A percentile compares a stretch with the other conserved stretches of the same genome.
These are phyloP conservation scores for Apocynum venetum DNA, from an alignment of 257 asterid species.

Conservation along the genomic window DNA sequence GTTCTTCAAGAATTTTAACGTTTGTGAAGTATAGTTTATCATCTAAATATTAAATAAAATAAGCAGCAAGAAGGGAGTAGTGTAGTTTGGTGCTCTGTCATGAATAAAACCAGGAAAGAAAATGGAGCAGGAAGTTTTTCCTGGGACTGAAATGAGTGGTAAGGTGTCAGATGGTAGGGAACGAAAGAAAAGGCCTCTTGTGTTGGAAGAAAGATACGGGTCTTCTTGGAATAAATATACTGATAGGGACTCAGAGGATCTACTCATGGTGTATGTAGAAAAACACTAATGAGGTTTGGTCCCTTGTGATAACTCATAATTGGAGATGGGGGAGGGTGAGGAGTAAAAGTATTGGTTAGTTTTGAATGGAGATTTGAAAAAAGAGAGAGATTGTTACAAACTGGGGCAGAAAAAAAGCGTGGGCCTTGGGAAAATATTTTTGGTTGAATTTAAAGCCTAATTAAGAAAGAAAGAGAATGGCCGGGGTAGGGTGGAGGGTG, in stretches of 20 bases:
- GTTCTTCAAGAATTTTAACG: neutral
- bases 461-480: slow-evolving; percentile 20
- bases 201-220: slow-evolving; percentile 38
- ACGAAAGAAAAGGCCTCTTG: slow-evolving; percentile 14
- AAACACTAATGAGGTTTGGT: slow-evolving; percentile 32
- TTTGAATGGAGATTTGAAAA: slow-evolving; percentile 39
- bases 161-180: slow-evolving; percentile 52
- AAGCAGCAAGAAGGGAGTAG: too few relatives aligned
- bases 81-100: too few relatives aligned
- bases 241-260: slow-evolving; percentile 51
- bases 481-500: slow-evolving; percentile 10
- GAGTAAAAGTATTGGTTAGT: slow-evolving; percentile 27
- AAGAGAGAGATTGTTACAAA: slow-evolving; percentile 24
- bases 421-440: slow-evolving; percentile 52
- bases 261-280: slow-evolving; percentile 56
- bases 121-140: slow-evolving; percentile 18
- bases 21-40: neutral
- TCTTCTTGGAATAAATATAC: slow-evolving; percentile 23
- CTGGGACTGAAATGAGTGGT: slow-evolving; percentile 59
- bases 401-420: slow-evolving; percentile 29
- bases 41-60: neutral
- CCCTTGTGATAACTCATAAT: slow-evolving; percentile 42
- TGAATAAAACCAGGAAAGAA: neutral
- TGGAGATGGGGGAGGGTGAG: slow-evolving; percentile 32
- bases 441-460: slow-evolving; percentile 29